Conservation (phyloP, 2,329 filamentous ascomycete species). For the Aspergillaceae sp. region DNA sequence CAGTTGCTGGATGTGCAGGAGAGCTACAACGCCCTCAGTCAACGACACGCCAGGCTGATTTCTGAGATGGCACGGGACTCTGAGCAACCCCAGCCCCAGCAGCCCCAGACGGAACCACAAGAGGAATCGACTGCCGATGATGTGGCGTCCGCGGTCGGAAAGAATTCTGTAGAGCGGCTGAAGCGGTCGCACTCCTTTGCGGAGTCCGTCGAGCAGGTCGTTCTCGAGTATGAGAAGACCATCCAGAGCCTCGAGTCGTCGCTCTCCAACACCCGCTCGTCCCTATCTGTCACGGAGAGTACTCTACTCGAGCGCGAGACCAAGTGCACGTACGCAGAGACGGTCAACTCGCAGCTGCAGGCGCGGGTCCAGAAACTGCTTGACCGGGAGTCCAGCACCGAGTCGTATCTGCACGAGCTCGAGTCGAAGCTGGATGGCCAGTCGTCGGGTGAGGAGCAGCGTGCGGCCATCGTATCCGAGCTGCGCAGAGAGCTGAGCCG, state of each 20-base stretch:
- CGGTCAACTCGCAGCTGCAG: slow-evolving; percentile 82
- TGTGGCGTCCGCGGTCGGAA: slow-evolving; percentile 52
- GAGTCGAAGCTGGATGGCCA: slow-evolving; percentile 86
- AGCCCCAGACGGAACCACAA: slow-evolving; percentile 10
- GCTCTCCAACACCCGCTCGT: slow-evolving; percentile 75
- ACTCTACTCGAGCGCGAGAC: slow-evolving; percentile 85
- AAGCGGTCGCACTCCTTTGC: slow-evolving; percentile 95
- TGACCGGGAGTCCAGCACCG: slow-evolving; percentile 84
- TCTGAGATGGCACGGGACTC: slow-evolving; percentile 83
- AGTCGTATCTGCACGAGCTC: slow-evolving; percentile 84
- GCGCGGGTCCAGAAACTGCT: slow-evolving; percentile 82
- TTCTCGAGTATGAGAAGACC: slow-evolving; percentile 96
- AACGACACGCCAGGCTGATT: slow-evolving; percentile 91
- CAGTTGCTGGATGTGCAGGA: slow-evolving; percentile 88
- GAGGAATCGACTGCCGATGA: slow-evolving; percentile 37
- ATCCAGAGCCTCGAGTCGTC: slow-evolving; percentile 90
- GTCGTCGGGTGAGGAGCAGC: slow-evolving; percentile 86
- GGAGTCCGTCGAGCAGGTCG: slow-evolving; percentile 89
- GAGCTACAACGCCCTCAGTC: slow-evolving; percentile 83
- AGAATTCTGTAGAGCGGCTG: slow-evolving; percentile 75
- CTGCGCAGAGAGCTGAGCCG: slow-evolving; percentile 85
- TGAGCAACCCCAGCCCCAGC: slow-evolving; percentile 38
- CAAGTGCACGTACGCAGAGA: slow-evolving; percentile 86
- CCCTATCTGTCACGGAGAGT: slow-evolving; percentile 76
- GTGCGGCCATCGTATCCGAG: slow-evolving; percentile 72